Percentiles rank a stretch among this genome's conserved stretches.
Evolutionary conservation across 2,329 filamentous ascomycete genomes (phyloP).

Genomic region (Diaporthe vaccinii): DNA sequence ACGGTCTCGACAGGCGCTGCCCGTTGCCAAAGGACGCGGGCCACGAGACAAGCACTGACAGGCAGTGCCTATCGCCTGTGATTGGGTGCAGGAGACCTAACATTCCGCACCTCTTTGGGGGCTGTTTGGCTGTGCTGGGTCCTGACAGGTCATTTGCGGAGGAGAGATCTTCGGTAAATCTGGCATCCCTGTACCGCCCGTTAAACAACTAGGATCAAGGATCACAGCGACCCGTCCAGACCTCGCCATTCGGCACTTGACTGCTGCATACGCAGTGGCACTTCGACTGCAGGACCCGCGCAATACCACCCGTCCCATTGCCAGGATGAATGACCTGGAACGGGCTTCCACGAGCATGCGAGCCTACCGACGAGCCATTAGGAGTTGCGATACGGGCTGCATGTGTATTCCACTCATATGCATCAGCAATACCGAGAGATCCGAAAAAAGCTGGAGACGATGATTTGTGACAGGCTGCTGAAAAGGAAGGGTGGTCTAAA

Average conservation of each 20-base stretch:
- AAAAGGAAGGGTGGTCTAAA: background rate
- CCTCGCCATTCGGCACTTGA: background rate
- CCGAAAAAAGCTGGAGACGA: background rate
- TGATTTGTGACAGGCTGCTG: background rate
- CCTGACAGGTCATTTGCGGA: constrained; percentile 30
- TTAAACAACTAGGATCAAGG: background rate
- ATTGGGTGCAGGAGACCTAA: background rate
- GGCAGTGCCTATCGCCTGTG: background rate
- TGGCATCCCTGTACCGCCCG: background rate
- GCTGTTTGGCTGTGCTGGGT: background rate
- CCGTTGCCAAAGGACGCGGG: background rate
- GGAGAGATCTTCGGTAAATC: background rate
- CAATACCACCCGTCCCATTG: background rate
- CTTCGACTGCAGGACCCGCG: background rate
- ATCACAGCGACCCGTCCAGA: background rate
- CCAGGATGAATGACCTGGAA: background rate
- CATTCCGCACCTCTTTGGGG: constrained; percentile 1
- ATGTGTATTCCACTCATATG: background rate
- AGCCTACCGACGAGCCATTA: too few species aligned
- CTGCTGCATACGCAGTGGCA: background rate
- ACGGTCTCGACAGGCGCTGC: background rate
- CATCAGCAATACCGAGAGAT: background rate
- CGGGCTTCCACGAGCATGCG: too few species aligned
- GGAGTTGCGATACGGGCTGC: background rate
- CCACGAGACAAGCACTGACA: background rate